phyloP scores from a whole-genome alignment of 2,329 filamentous ascomycete species.

The Aspergillus texensis region DNA sequence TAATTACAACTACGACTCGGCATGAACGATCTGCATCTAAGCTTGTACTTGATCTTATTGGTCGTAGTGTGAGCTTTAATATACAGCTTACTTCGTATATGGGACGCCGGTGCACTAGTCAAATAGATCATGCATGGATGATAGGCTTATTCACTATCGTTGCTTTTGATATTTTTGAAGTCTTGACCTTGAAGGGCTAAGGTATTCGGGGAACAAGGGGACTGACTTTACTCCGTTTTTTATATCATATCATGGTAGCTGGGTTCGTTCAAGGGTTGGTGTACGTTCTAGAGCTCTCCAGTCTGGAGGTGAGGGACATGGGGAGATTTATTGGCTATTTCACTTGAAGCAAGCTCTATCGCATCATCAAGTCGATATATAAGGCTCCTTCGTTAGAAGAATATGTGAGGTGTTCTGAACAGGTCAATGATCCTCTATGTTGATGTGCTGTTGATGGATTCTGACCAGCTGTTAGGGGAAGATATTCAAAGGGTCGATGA shows the following conservation, averaged over 20 bases:
- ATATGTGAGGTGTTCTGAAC: no score
- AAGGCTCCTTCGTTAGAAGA: not conserved
- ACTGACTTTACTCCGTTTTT: not conserved
- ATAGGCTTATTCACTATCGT: no score
- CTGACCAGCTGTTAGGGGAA: not conserved
- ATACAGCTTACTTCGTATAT: not conserved
- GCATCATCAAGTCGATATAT: not conserved
- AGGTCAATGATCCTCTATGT: no score
- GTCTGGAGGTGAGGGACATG: not conserved
- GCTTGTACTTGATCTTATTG: not conserved
- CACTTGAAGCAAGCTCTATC: not conserved
- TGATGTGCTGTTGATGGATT: no score
- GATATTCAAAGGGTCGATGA: not conserved
- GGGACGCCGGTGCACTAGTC: no score
- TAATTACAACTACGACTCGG: not conserved
- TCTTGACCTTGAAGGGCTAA: not conserved
- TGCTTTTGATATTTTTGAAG: not conserved
- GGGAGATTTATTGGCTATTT: not conserved
- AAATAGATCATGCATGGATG: no score
- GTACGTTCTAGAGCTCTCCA: not conserved
- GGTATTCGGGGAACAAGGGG: no score
- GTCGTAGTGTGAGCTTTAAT: not conserved
- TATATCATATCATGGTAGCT: not conserved
- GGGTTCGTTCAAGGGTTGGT: not conserved
- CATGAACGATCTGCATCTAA: not conserved